Percentiles rank a stretch among this genome's conserved stretches.
These are phyloP conservation scores for Backusella mclennaniae DNA, from an alignment of 192 early-diverging fungal genomes.

Conservation along the genomic window DNA sequence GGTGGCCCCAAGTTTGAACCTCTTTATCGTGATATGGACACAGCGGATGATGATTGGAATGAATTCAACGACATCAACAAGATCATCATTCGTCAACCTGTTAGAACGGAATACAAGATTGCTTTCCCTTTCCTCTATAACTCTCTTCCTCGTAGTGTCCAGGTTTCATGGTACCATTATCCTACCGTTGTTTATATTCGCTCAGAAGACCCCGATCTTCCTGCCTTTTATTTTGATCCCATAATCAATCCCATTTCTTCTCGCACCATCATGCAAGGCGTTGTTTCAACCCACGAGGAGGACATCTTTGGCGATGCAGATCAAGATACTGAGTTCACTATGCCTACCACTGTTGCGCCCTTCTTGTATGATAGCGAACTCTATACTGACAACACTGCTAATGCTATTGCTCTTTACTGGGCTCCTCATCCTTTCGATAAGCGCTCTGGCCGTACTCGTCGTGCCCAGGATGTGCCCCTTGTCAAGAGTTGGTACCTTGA, in stretches of 20 bases:
- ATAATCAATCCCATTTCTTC: slow-evolving; percentile 97
- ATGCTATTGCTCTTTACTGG: slow-evolving; percentile 94
- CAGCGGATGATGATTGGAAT: slow-evolving; percentile 99
- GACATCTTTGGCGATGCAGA: slow-evolving; percentile 77
- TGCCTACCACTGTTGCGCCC: slow-evolving; percentile 75
- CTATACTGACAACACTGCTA: slow-evolving; percentile 91
- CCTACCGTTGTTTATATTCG: slow-evolving; percentile 88
- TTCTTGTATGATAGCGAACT: slow-evolving; percentile 77
- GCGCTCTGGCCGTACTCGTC: slow-evolving; percentile 83
- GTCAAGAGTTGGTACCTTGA: slow-evolving; percentile 99
- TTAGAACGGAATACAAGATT: slow-evolving; percentile 98
- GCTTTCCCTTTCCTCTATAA: slow-evolving; percentile 99
- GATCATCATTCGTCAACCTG: slow-evolving; percentile 98
- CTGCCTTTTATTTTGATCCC: slow-evolving; percentile 97
- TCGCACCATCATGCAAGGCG: slow-evolving; percentile 56
- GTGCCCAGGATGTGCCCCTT: slow-evolving; percentile 92
- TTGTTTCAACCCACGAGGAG: slow-evolving; percentile 54
- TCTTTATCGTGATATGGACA: slow-evolving; percentile 92
- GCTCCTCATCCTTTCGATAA: slow-evolving; percentile 97
- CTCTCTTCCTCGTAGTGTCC: slow-evolving; percentile 91
- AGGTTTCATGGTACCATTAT: slow-evolving; percentile 90
- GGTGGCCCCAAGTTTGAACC: slow-evolving; percentile 99
- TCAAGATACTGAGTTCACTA: slow-evolving; percentile 80
- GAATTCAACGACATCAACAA: slow-evolving; percentile 99
- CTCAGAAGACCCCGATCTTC: slow-evolving; percentile 92